These are phyloP conservation scores for Phtheirospermum japonicum DNA, from an alignment of 257 asterid species.

Conservation along the genomic window DNA sequence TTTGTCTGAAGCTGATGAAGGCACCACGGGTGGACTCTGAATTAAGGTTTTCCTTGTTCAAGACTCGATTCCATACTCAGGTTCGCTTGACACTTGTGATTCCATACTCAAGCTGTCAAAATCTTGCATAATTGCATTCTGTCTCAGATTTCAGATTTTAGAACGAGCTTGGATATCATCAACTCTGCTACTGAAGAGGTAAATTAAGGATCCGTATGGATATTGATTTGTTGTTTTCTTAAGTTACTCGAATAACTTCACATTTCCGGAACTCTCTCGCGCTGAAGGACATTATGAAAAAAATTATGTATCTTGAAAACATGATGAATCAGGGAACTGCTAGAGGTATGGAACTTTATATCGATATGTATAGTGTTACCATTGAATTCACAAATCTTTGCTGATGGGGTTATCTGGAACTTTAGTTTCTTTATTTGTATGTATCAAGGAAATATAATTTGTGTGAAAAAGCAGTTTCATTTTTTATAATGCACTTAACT, in stretches of 20 bases:
- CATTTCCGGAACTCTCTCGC: slow-evolving; percentile 64
- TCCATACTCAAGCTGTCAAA: too few relatives aligned
- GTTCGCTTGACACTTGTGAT: slow-evolving; percentile 57
- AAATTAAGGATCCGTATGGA: slow-evolving; percentile 23
- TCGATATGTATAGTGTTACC: too few relatives aligned
- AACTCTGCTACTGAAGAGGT: slow-evolving; percentile 98
- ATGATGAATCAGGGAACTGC: slow-evolving; percentile 97
- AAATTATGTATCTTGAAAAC: slow-evolving; percentile 80
- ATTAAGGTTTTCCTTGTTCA: slow-evolving; percentile 88
- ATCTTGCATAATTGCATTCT: too few relatives aligned
- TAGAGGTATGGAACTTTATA: too few relatives aligned
- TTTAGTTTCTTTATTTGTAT: slow-evolving; percentile 1
- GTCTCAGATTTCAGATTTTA: slow-evolving; percentile 77
- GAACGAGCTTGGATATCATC: slow-evolving; percentile 68
- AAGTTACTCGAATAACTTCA: slow-evolving; percentile 18
- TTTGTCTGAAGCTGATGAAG: slow-evolving; percentile 97
- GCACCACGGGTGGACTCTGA: slow-evolving; percentile 98
- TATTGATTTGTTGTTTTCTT: slow-evolving; percentile 22
- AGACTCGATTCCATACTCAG: slow-evolving; percentile 92
- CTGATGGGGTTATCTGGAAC: slow-evolving; percentile 21
- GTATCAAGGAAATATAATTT: too few relatives aligned
- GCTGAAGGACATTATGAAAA: slow-evolving; percentile 89
- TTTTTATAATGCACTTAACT: too few relatives aligned
- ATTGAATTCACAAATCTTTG: too few relatives aligned
- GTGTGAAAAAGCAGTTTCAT: too few relatives aligned